Percentiles rank a stretch among this genome's conserved stretches.
phyloP scores from a whole-genome alignment of 169 alveolate genomes.

The Sarcocystis neurona region DNA sequence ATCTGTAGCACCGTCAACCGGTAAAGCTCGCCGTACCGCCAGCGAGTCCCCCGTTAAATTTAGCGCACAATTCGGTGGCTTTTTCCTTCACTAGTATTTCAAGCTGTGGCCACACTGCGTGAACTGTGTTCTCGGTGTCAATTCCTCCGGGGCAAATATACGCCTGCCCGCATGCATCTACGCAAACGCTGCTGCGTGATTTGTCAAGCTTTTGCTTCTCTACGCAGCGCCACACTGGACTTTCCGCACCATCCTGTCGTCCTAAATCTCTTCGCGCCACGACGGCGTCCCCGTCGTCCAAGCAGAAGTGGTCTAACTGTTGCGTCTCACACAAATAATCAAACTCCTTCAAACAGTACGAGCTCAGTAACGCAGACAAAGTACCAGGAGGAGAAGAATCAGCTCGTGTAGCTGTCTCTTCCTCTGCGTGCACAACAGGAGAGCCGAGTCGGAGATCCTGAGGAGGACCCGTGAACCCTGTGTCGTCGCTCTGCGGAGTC shows the following conservation, averaged over 20 bases:
- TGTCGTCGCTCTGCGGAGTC: no score
- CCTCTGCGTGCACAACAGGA: neutral
- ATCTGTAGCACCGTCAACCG: no score
- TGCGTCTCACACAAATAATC: neutral
- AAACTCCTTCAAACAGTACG: neutral
- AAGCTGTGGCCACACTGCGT: neutral
- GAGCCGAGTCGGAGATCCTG: neutral
- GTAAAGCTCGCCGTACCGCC: no score
- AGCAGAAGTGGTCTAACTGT: neutral
- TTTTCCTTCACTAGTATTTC: neutral
- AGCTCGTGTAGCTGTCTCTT: neutral
- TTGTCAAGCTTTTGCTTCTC: neutral
- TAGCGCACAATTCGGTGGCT: neutral
- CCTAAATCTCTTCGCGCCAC: slow-evolving; percentile 14
- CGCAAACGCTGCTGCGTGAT: neutral
- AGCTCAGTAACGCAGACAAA: neutral
- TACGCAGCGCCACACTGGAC: neutral
- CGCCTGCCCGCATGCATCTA: neutral
- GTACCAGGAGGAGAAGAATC: no score
- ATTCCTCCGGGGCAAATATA: neutral
- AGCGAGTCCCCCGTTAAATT: neutral
- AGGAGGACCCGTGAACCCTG: neutral
- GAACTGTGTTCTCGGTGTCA: neutral
- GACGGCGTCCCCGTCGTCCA: neutral
- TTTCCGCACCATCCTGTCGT: neutral